Evolutionary conservation across 2,329 filamentous ascomycete species (phyloP).

Genomic region (Chrysosporium queenslandicum): DNA sequence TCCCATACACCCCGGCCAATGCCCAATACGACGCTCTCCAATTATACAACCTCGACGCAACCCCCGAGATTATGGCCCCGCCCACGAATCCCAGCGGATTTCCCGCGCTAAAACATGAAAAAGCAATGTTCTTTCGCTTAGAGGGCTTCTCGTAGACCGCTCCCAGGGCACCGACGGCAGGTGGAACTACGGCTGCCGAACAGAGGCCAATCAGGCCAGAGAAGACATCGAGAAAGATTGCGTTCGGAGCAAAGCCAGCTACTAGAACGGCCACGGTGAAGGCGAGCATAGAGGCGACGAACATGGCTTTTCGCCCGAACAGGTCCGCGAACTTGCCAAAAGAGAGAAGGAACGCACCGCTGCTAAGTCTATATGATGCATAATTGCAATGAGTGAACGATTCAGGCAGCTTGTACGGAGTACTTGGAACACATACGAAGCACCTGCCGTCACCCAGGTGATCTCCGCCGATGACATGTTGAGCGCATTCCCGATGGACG

Average conservation of each 20-base stretch:
- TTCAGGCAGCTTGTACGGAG: too few species aligned
- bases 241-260: conserved; percentile 8
- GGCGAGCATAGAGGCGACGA: conserved; percentile 6
- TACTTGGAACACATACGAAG: conserved; percentile 2
- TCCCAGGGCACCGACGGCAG: conserved; percentile 7
- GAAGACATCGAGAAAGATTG: conserved; percentile 7
- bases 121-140: conserved; percentile 10
- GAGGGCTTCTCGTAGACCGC: conserved; percentile 9
- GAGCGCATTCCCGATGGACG: conserved; percentile 1
- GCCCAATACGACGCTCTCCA: conserved; percentile 12
- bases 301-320: conserved; percentile 10
- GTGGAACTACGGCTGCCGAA: conserved; percentile 9
- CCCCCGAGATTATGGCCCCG: conserved; percentile 3
- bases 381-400: not conserved
- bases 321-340: conserved; percentile 10
- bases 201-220: conserved; percentile 7
- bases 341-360: conserved; percentile 8
- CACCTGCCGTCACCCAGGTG: conserved; percentile 6
- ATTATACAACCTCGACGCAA: not conserved
- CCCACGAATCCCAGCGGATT: conserved; percentile 8
- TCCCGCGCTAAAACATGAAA: conserved; percentile 7
- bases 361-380: conserved; percentile 1
- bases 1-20: conserved; percentile 4
- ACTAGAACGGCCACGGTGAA: conserved; percentile 40
- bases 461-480: conserved; percentile 8